Base-by-base conservation (phyloP, 2,329 filamentous ascomycete genomes). In the Talaromyces amestolkiae region DNA sequence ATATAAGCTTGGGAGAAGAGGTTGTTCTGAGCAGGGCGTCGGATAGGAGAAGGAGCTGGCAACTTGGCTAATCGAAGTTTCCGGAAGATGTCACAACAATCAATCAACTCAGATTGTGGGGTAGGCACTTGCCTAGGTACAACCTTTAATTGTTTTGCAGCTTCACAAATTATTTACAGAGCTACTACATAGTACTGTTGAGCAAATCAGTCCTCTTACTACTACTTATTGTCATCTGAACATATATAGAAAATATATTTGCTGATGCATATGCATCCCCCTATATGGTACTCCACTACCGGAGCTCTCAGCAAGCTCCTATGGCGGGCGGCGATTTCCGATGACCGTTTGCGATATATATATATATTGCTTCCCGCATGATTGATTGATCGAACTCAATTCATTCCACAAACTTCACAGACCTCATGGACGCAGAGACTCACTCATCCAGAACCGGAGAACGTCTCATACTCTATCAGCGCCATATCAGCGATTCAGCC, bases 401-500 rank as follows among this genome's bases (percentile, higher is more conserved):
- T 43, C 27, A 47, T 15, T 33, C 7, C 43, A 49, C 47, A 43
- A 35, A 15, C 33, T 17, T 9, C 3, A 15, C 35, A 54, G 15
- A 53, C 27, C 43, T 35, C 37, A 63, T 63, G 61, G 53, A 58
- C 33, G 45, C 31, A 15, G n/a, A 58, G 49, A 51, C 68, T 47
- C 70, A 70, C 61, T 63, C 69, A 63, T 68, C 66, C 61, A 75
- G 68, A 70, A 71, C 68, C 65, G 72, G 67, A 68, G 70, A 73
- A 64, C 76, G 76, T 65, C 74, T 78, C 24, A 69, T 68, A 59
- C 74, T 76, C 64, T 72, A 76, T 67, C 72, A 75, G 47, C 74
- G 75, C 63, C 76, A 77, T 58, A 70, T 78, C 53, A 64, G 56
- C 51, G n/a, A 27, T 37, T 45, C 58, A 27, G 3, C 19, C 4